Percentiles rank a stretch among this genome's conserved stretches.
Conservation (phyloP, 192 early-diverging fungal genomes). For the Entomortierella chlamydospora region DNA sequence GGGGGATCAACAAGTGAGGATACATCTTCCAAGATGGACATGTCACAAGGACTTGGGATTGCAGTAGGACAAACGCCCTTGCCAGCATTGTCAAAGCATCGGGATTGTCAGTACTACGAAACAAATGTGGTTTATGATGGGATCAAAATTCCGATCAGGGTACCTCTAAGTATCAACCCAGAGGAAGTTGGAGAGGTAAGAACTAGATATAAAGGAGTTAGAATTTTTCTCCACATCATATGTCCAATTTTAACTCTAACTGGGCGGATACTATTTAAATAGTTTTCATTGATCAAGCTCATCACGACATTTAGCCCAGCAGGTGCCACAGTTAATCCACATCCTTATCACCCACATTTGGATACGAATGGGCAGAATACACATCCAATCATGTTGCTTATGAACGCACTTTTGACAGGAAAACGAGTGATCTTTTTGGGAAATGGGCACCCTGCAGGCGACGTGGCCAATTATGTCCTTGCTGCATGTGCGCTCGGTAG, state of each 20-base stretch:
- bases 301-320: slow-evolving; percentile 80
- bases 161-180: slow-evolving; percentile 86
- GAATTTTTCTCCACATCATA: neutral
- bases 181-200: slow-evolving; percentile 93
- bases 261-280: too few relatives aligned
- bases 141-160: slow-evolving; percentile 87
- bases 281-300: slow-evolving; percentile 88
- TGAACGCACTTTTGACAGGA: slow-evolving; percentile 93
- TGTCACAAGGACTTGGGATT: slow-evolving; percentile 53
- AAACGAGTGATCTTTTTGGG: slow-evolving; percentile 94
- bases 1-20: slow-evolving; percentile 24
- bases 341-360: slow-evolving; percentile 87
- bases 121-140: slow-evolving; percentile 87
- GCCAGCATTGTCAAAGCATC: slow-evolving; percentile 60
- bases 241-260: neutral
- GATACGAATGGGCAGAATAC: slow-evolving; percentile 87
- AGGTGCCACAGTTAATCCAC: slow-evolving; percentile 54
- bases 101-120: slow-evolving; percentile 90
- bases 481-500: slow-evolving; percentile 91
- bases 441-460: slow-evolving; percentile 88
- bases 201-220: neutral
- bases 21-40: slow-evolving; percentile 25
- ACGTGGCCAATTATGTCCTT: slow-evolving; percentile 93
- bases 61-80: slow-evolving; percentile 30
- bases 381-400: slow-evolving; percentile 86